phyloP scores from a whole-genome alignment of 2,329 filamentous ascomycete genomes.

The Cladosporium sp. region DNA sequence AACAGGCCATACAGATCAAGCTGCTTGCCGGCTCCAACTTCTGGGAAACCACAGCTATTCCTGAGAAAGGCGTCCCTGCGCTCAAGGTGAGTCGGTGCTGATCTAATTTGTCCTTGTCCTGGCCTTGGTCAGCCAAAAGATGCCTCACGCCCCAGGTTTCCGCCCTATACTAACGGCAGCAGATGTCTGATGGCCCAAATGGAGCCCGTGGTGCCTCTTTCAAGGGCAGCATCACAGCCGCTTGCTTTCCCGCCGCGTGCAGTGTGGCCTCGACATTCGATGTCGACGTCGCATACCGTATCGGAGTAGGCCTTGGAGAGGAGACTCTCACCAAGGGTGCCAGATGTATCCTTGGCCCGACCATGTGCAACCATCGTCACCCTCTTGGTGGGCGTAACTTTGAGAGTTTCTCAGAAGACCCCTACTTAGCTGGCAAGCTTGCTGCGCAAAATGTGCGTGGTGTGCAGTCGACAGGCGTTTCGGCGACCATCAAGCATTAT shows the following conservation, averaged over 20 bases:
- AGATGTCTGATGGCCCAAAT: conserved; percentile 66
- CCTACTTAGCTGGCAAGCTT: conserved; percentile 69
- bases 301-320: conserved; percentile 5
- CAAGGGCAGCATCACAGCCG: conserved; percentile 61
- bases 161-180: conserved; percentile 47
- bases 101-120: no score
- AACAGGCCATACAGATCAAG: neutral
- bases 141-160: no score
- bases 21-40: conserved; percentile 7
- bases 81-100: neutral
- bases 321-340: conserved; percentile 7
- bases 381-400: conserved; percentile 71
- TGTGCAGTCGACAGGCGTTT: conserved; percentile 68
- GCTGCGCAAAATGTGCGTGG: conserved; percentile 58
- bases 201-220: conserved; percentile 65
- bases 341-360: conserved; percentile 4
- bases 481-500: conserved; percentile 76
- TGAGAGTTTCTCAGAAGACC: conserved; percentile 82
- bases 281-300: conserved; percentile 1
- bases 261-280: conserved; percentile 8
- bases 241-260: conserved; percentile 58
- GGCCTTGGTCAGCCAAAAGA: no score
- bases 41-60: neutral
- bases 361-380: conserved; percentile 4
- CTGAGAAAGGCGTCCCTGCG: neutral